Base-by-base conservation (phyloP, 306 rosid genomes). In the Quercus rubra region DNA sequence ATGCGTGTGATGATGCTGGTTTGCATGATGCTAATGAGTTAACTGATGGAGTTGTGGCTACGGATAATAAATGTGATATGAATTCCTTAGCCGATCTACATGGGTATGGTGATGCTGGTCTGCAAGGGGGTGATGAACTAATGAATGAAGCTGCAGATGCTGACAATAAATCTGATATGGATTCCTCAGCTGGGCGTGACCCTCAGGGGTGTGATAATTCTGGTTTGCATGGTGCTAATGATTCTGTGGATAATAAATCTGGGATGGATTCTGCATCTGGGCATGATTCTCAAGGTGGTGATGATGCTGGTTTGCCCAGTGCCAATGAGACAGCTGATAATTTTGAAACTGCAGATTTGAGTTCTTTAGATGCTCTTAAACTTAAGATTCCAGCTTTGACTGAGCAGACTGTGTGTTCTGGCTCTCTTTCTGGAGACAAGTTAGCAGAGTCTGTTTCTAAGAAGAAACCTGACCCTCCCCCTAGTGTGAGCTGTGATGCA, bases 301-400 rank as follows among this genome's bases (percentile, higher is more conserved):
- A 85, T 64, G 89, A 87, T 78, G 62, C 57, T 30, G 79, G 76
- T 85, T 85, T 80, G 70, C 82, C 57, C 75, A 80, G 59, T 78
- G 55, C 74, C 70, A 77, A 76, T 81, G 92, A 82, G 58, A 80
- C 55, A 28, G 72, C 83, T 55, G 77, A 80, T 75, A 92, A 83
- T 79, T 79, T 56, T 25, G 86, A 82, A 58, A 77, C 68, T 61
- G 57, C n/a, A 43, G 79, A 80, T 17, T 79, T 75, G 56, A 79
- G 85, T 76, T 81, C 80, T 43, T 49, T 80, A 70, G 85, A 86
- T 82, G 87, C 88, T 77, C 84, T 80, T 67, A 87, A 89, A 74
- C 73, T 67, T 15, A 70, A 86, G 68, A 59, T 78, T 67, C 69
- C 79, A 17, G 77, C 35, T 59, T 68, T 79, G 76, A 77, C 78